Evolutionary conservation across 1,284 basidiomycete genomes (phyloP).

Genomic region (Xerocomus nothofagi): DNA sequence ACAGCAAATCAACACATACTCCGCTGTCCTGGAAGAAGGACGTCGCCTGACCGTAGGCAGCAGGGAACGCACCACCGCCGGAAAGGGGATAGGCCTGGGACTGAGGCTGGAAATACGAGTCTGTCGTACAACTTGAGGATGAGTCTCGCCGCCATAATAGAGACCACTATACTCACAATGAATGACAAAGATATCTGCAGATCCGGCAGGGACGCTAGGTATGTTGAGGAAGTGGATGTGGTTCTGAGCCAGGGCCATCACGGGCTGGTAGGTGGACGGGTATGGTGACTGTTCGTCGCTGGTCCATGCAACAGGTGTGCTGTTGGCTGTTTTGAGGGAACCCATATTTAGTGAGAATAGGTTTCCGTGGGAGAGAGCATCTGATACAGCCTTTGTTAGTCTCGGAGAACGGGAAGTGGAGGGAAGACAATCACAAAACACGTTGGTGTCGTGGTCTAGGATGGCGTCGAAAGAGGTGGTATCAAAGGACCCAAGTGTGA

Average conservation of each 20-base stretch:
- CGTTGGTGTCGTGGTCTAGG: conserved; percentile 88
- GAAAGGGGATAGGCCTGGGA: conserved; percentile 59
- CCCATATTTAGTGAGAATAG: conserved; percentile 71
- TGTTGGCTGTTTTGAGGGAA: conserved; percentile 56
- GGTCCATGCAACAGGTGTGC: conserved; percentile 59
- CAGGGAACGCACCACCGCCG: conserved; percentile 65
- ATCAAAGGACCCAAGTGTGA: conserved; percentile 54
- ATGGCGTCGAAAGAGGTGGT: conserved; percentile 58
- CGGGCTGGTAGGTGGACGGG: conserved; percentile 58
- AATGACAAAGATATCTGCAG: conserved; percentile 80
- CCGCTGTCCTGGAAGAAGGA: conserved; percentile 69
- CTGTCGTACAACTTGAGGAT: conserved; percentile 38
- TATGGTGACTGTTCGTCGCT: conserved; percentile 57
- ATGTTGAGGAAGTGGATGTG: conserved; percentile 80
- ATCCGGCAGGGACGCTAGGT: conserved; percentile 63
- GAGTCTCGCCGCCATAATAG: neutral
- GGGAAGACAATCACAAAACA: conserved; percentile 56
- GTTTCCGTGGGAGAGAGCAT: conserved; percentile 60
- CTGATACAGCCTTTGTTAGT: conserved; percentile 36
- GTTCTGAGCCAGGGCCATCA: conserved; percentile 78
- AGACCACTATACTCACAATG: conserved; percentile 63
- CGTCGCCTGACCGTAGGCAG: conserved; percentile 69
- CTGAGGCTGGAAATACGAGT: conserved; percentile 78
- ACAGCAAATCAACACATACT: conserved; percentile 35
- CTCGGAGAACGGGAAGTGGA: neutral